These are phyloP conservation scores for Quercus rubra DNA, from an alignment of 306 rosid genomes.

Conservation along the genomic window DNA sequence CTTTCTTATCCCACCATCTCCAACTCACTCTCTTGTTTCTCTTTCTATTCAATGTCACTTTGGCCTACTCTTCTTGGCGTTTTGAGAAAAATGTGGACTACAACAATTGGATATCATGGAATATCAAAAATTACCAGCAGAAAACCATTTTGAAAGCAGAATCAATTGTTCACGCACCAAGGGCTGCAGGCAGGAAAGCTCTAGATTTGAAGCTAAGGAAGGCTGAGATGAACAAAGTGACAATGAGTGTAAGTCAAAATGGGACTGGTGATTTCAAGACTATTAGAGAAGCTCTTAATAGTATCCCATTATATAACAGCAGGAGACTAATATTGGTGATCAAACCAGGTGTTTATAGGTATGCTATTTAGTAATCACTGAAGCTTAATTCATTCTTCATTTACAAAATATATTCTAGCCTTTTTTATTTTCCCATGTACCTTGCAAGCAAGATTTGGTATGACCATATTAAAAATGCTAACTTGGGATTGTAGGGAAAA, in stretches of 20 bases:
- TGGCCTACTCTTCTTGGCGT: conserved; percentile 12
- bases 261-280: conserved; percentile 48
- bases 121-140: conserved; percentile 31
- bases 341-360: conserved; percentile 63
- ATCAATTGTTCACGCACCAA: neutral
- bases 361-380: neutral
- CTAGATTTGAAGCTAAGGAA: conserved; percentile 35
- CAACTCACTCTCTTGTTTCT: conserved; percentile 25
- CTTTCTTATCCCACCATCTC: conserved; percentile 16
- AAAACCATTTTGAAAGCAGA: conserved; percentile 13
- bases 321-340: conserved; percentile 47
- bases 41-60: conserved; percentile 7
- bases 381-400: neutral
- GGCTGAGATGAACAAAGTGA: conserved; percentile 54
- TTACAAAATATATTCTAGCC: neutral
- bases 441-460: neutral
- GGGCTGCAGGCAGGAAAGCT: neutral
- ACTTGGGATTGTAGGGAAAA: conserved; percentile 48
- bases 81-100: conserved; percentile 25
- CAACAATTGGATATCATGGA: conserved; percentile 57
- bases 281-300: conserved; percentile 48
- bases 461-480: neutral
- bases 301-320: conserved; percentile 44
- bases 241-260: conserved; percentile 41
- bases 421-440: no score